Evolutionary conservation across 73 alveolate genomes (phyloP).

Genomic region (Tetrahymena thermophila): DNA sequence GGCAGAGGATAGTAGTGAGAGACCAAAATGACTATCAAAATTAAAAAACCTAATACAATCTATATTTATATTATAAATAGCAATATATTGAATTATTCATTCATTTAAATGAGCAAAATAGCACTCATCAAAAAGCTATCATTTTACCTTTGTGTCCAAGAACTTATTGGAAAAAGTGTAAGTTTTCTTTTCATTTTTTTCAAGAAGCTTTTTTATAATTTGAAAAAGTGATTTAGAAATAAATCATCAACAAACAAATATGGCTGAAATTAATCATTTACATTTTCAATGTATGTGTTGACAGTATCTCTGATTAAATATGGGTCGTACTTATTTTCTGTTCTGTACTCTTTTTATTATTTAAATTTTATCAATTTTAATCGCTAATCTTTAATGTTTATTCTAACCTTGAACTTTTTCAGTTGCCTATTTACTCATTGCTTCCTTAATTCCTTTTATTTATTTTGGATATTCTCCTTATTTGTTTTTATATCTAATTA

Average conservation of each 20-base stretch:
- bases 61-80: not conserved
- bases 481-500: not conserved
- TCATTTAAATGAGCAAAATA: too few relatives aligned
- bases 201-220: not conserved
- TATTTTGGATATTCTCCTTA: not conserved
- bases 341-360: not conserved
- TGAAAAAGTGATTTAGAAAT: not conserved
- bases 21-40: not conserved
- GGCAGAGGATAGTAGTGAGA: not conserved
- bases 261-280: not conserved
- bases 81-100: too few relatives aligned
- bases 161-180: not conserved
- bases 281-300: not conserved
- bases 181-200: not conserved
- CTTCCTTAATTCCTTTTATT: not conserved
- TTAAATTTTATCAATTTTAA: not conserved
- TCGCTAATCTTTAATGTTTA: not conserved
- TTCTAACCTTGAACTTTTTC: not conserved
- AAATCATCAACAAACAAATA: too few relatives aligned
- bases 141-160: not conserved
- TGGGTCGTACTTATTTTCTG: not conserved
- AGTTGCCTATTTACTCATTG: not conserved
- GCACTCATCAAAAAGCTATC: not conserved
- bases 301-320: not conserved
- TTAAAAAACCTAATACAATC: not conserved